Conservation (phyloP, 805 yeast species). For the Zygotorulaspora chibaensis region DNA sequence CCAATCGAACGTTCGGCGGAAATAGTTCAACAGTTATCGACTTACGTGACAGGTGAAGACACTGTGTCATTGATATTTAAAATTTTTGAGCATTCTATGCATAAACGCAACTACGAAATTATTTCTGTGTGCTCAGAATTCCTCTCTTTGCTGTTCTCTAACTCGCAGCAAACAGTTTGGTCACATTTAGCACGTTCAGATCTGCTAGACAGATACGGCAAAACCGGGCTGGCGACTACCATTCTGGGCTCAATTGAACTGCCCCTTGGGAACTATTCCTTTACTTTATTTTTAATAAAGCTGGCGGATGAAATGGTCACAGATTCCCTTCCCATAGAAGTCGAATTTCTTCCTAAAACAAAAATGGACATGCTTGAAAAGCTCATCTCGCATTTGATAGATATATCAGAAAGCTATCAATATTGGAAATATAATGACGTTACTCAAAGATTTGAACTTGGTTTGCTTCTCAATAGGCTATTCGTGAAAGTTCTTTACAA, state of each 20-base stretch:
- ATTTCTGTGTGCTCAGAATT: slow-evolving; percentile 47
- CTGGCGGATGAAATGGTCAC: slow-evolving; percentile 50
- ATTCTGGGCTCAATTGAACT: slow-evolving; percentile 71
- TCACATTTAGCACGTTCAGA: slow-evolving; percentile 65
- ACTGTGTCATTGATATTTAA: slow-evolving; percentile 58
- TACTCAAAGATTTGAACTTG: slow-evolving; percentile 58
- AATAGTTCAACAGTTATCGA: slow-evolving; percentile 34
- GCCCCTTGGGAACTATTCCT: slow-evolving; percentile 59
- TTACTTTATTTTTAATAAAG: slow-evolving; percentile 57
- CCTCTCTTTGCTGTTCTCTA: slow-evolving; percentile 43
- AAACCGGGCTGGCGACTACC: slow-evolving; percentile 58
- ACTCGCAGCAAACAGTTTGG: slow-evolving; percentile 72
- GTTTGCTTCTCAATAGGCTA: slow-evolving; percentile 48
- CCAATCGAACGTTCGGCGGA: slow-evolving; percentile 41
- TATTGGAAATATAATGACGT: slow-evolving; percentile 62
- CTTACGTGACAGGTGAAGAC: slow-evolving; percentile 53
- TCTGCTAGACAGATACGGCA: slow-evolving; percentile 55
- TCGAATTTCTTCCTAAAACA: slow-evolving; percentile 37
- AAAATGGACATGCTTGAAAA: slow-evolving; percentile 54
- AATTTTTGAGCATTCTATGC: slow-evolving; percentile 65
- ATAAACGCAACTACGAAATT: slow-evolving; percentile 46
- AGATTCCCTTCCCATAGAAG: slow-evolving; percentile 43
- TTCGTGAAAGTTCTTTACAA: slow-evolving; percentile 52
- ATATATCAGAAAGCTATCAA: slow-evolving; percentile 67
- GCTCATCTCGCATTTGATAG: slow-evolving; percentile 53